These are phyloP conservation scores for Cercospora zeina DNA, from an alignment of 2,329 filamentous ascomycete species.

Conservation along the genomic window DNA sequence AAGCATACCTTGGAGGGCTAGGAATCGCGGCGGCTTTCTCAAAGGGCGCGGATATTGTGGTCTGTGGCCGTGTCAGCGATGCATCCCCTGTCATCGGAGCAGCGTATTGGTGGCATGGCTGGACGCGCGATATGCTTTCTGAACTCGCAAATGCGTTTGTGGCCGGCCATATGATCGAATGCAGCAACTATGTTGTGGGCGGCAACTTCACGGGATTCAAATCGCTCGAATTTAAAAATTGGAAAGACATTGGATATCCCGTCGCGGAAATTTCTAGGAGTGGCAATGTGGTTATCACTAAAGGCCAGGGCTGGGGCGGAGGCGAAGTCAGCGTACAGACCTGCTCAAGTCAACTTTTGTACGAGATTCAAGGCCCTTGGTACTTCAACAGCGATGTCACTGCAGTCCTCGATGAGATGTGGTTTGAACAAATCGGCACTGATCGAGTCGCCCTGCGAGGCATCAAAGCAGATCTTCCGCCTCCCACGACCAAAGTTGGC, in stretches of 20 bases:
- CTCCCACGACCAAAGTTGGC: slow-evolving; percentile 54
- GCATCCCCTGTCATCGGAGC: slow-evolving; percentile 49
- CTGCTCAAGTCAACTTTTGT: slow-evolving; percentile 55
- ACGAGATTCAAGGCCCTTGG: slow-evolving; percentile 57
- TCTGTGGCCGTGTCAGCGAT: slow-evolving; percentile 49
- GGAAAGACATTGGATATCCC: slow-evolving; percentile 47
- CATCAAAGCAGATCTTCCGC: slow-evolving; percentile 48
- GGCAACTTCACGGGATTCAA: slow-evolving; percentile 51
- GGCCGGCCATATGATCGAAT: slow-evolving; percentile 49
- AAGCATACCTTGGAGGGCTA: slow-evolving; percentile 49
- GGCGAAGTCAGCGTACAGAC: slow-evolving; percentile 51
- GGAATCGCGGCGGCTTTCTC: slow-evolving; percentile 47
- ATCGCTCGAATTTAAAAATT: slow-evolving; percentile 39
- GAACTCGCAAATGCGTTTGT: slow-evolving; percentile 48
- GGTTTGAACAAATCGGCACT: slow-evolving; percentile 53
- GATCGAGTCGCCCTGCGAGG: slow-evolving; percentile 54
- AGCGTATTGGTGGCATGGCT: slow-evolving; percentile 50
- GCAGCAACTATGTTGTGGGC: slow-evolving; percentile 46
- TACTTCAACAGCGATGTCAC: slow-evolving; percentile 62
- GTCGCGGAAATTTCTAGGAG: slow-evolving; percentile 42
- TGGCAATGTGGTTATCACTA: slow-evolving; percentile 43
- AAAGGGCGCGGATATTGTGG: slow-evolving; percentile 48
- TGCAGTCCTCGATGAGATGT: slow-evolving; percentile 53
- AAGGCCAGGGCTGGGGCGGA: slow-evolving; percentile 41
- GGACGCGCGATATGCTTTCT: slow-evolving; percentile 44